These are phyloP conservation scores for Fusarium musae DNA, from an alignment of 2,329 filamentous ascomycete genomes.

Conservation along the genomic window DNA sequence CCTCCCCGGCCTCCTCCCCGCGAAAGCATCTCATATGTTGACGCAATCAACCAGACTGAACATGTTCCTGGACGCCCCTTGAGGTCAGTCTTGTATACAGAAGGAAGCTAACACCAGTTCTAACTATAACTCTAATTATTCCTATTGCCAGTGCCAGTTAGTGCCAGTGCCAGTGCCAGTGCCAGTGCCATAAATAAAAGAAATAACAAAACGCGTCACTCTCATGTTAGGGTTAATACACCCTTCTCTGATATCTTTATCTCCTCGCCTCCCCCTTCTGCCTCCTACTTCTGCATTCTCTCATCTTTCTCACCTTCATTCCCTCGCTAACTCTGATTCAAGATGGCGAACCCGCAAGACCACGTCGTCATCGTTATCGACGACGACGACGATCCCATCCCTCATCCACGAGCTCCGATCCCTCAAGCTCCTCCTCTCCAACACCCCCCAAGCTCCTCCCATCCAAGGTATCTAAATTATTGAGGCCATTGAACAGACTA, in stretches of 20 bases:
- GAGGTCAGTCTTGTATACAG: no score
- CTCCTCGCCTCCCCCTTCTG: not conserved
- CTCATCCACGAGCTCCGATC: not conserved
- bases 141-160: no score
- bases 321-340: not conserved
- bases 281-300: not conserved
- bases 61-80: no score
- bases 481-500: no score
- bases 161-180: no score
- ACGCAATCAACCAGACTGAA: not conserved
- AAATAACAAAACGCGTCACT: no score
- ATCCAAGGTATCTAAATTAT: not conserved
- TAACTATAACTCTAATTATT: no score
- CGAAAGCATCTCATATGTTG: not conserved
- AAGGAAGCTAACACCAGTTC: no score
- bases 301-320: not conserved
- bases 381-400: not conserved
- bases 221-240: no score
- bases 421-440: not conserved
- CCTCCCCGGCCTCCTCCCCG: not conserved
- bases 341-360: not conserved
- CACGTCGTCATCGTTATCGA: rapidly evolving
- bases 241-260: no score
- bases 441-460: no score
- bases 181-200: no score